A percentile compares a stretch with the other conserved stretches of the same genome.
phyloP scores from a whole-genome alignment of 768 basidiomycete species.

The Naganishia onofrii region DNA sequence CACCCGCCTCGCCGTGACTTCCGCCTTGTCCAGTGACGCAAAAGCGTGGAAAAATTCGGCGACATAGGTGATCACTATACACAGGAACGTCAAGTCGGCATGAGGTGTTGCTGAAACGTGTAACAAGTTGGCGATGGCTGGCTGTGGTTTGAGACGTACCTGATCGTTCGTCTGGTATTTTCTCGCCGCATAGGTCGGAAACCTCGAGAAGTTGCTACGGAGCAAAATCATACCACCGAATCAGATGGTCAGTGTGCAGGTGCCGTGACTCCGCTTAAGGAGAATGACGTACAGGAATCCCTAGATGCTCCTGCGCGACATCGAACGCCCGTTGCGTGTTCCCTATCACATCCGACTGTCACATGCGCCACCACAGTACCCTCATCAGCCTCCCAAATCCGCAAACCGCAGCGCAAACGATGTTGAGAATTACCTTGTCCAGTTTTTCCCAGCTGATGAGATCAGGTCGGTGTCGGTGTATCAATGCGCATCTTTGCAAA shows the following conservation, averaged over 20 bases:
- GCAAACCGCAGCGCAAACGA: too few species aligned
- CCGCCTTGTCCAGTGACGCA: slow-evolving; percentile 93
- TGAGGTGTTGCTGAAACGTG: background rate
- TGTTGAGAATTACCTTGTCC: too few species aligned
- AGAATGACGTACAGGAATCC: slow-evolving; percentile 71
- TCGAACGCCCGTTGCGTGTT: slow-evolving; percentile 85
- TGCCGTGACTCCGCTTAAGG: background rate
- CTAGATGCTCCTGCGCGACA: slow-evolving; percentile 80
- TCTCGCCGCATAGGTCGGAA: slow-evolving; percentile 78
- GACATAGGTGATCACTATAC: slow-evolving; percentile 86
- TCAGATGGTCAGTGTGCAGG: too few species aligned
- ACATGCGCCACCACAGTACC: slow-evolving; percentile 58
- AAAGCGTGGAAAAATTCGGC: slow-evolving; percentile 98
- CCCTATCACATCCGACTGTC: slow-evolving; percentile 62
- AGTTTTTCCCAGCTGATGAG: slow-evolving; percentile 82
- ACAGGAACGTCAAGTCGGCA: background rate
- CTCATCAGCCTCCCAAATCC: too few species aligned
- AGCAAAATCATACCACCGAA: background rate
- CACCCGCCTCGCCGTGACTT: slow-evolving; percentile 86
- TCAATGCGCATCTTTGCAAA: slow-evolving; percentile 77
- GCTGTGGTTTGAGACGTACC: slow-evolving; percentile 16
- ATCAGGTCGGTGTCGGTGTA: slow-evolving; percentile 96
- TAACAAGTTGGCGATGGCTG: too few species aligned
- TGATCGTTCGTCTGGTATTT: slow-evolving; percentile 88
- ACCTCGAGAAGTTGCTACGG: slow-evolving; percentile 89